These are phyloP conservation scores for Helenozyma baotianmanensis DNA, from an alignment of 805 yeast genomes.

Conservation along the genomic window DNA sequence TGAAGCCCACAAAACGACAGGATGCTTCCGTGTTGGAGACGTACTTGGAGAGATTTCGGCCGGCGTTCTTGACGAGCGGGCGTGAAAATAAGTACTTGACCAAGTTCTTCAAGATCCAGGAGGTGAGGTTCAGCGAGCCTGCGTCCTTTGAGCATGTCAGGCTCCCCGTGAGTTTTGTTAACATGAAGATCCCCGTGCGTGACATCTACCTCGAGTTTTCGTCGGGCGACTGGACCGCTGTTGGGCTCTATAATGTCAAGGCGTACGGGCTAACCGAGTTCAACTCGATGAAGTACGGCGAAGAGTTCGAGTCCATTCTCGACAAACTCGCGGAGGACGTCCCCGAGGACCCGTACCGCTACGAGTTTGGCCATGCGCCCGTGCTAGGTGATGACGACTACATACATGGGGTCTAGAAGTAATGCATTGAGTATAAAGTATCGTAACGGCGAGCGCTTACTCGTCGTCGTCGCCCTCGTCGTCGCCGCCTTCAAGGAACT, in stretches of 20 bases:
- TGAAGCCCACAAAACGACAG: constrained; percentile 23
- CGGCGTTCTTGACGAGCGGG: constrained; percentile 1
- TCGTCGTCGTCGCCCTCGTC: constrained; percentile 59
- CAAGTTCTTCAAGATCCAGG: constrained; percentile 29
- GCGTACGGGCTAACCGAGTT: constrained; percentile 13
- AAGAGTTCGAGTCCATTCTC: constrained; percentile 11
- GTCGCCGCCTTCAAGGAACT: constrained; percentile 50
- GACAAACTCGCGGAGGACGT: constrained; percentile 4
- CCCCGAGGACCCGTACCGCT: neutral
- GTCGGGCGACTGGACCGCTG: constrained; percentile 5
- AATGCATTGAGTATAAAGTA: no score
- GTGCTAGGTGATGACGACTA: constrained; percentile 6
- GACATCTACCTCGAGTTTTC: constrained; percentile 30
- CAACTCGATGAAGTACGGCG: constrained; percentile 6
- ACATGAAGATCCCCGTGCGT: constrained; percentile 25
- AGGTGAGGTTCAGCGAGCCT: constrained; percentile 12
- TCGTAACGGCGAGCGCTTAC: no score
- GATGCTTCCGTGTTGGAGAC: constrained; percentile 16
- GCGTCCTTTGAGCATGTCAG: constrained; percentile 23
- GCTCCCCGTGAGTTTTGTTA: constrained; percentile 31
- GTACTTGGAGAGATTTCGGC: constrained; percentile 14
- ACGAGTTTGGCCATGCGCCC: neutral
- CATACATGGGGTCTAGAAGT: no score
- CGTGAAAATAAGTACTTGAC: constrained; percentile 22
- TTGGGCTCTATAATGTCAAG: constrained; percentile 12